These are phyloP conservation scores for Ogataea kodamae DNA, from an alignment of 805 yeast genomes.

Conservation along the genomic window DNA sequence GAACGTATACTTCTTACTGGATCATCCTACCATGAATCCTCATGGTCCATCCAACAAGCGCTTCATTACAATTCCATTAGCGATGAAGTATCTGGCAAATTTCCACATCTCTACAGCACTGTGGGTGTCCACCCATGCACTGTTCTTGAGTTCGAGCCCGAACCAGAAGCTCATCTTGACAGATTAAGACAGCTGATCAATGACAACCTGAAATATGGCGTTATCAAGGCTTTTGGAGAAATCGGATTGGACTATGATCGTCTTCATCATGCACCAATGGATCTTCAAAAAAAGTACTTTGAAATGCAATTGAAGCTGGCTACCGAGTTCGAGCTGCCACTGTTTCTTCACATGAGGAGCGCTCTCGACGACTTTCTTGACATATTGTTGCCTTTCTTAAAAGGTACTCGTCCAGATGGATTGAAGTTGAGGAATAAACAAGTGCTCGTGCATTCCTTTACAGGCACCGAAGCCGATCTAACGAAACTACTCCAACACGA, in stretches of 20 bases:
- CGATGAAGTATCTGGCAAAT: conserved; percentile 14
- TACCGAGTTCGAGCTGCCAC: conserved; percentile 58
- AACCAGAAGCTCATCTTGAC: conserved; percentile 41
- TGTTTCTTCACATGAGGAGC: conserved; percentile 87
- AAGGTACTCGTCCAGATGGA: conserved; percentile 35
- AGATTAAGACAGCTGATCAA: conserved; percentile 47
- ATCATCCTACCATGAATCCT: conserved; percentile 65
- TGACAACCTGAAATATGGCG: conserved; percentile 45
- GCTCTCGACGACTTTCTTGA: conserved; percentile 75
- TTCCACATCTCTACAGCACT: conserved; percentile 53
- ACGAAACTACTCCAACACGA: conserved; percentile 42
- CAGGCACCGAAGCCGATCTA: conserved; percentile 73
- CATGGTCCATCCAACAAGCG: conserved; percentile 57
- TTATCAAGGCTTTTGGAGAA: conserved; percentile 87
- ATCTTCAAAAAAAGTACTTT: conserved; percentile 66
- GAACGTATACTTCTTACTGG: conserved; percentile 78
- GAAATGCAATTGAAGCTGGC: conserved; percentile 68
- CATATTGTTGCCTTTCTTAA: conserved; percentile 60
- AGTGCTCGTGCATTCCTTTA: conserved; percentile 95
- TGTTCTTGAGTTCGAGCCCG: conserved; percentile 50
- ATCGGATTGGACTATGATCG: conserved; percentile 95
- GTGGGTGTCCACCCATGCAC: conserved; percentile 96
- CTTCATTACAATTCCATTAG: conserved; percentile 11
- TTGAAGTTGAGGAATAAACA: conserved; percentile 35
- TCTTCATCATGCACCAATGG: conserved; percentile 66